Conservation (phyloP, 805 yeast genomes). For the Kodamaea laetipori region DNA sequence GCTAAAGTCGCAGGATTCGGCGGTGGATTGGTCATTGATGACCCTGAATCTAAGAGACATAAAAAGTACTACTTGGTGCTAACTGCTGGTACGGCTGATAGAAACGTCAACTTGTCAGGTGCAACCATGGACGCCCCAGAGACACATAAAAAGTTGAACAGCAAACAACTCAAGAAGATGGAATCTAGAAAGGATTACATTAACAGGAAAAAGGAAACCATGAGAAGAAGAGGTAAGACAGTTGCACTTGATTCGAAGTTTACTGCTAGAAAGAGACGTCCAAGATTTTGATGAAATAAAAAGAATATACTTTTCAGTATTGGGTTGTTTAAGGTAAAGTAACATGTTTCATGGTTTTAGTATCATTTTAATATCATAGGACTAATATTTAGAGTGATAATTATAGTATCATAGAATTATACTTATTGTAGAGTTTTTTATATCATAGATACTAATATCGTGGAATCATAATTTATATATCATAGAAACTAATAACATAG, state of each 20-base stretch:
- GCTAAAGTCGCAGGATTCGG: slow-evolving; percentile 95
- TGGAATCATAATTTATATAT: no score
- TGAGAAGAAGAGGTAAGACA: slow-evolving; percentile 84
- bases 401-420: no score
- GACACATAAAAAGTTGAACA: slow-evolving; percentile 43
- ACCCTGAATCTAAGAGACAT: slow-evolving; percentile 88
- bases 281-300: slow-evolving; percentile 32
- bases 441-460: no score
- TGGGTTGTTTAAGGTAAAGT: no score
- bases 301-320: neutral
- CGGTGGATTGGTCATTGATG: slow-evolving; percentile 93
- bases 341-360: no score
- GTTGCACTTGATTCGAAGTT: slow-evolving; percentile 91
- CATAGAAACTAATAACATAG: no score
- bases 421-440: no score
- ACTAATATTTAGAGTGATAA: no score
- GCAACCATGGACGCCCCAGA: slow-evolving; percentile 75
- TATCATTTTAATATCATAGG: no score
- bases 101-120: slow-evolving; percentile 74
- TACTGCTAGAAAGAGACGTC: slow-evolving; percentile 73
- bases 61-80: slow-evolving; percentile 88
- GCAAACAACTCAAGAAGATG: slow-evolving; percentile 51
- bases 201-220: slow-evolving; percentile 86
- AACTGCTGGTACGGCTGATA: slow-evolving; percentile 80
- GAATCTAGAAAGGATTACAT: slow-evolving; percentile 84